phyloP scores from a whole-genome alignment of 306 rosid species.

The Clitoria ternatea region DNA sequence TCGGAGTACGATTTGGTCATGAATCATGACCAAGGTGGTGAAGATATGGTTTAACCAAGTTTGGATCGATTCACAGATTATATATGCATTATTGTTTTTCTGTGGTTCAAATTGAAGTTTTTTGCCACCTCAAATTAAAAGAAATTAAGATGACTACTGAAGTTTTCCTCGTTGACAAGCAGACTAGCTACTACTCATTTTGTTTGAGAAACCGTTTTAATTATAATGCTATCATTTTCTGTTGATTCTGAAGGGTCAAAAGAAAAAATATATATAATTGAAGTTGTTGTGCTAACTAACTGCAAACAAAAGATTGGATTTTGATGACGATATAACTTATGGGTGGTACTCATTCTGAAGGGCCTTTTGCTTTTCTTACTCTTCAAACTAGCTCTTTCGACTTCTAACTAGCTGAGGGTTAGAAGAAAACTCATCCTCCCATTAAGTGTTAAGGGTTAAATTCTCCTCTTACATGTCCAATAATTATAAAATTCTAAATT shows the following conservation, averaged over 20 bases:
- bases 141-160: neutral
- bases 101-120: slow-evolving; percentile 25
- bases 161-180: slow-evolving; percentile 6
- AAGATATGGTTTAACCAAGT: slow-evolving; percentile 3
- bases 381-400: too few species aligned
- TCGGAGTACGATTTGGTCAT: slow-evolving; percentile 37
- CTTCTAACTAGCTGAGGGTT: too few species aligned
- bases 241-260: slow-evolving; percentile 17
- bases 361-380: too few species aligned
- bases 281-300: neutral
- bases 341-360: neutral
- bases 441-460: too few species aligned
- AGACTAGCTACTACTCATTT: slow-evolving; percentile 25
- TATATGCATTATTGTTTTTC: slow-evolving; percentile 21
- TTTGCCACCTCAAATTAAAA: neutral
- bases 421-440: too few species aligned
- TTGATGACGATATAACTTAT: neutral
- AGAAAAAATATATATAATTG: neutral
- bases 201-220: slow-evolving; percentile 15
- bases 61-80: slow-evolving; percentile 1
- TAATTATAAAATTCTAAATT: too few species aligned
- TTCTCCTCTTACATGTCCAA: too few species aligned
- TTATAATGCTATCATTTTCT: slow-evolving; percentile 17
- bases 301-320: slow-evolving; percentile 21
- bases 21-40: slow-evolving; percentile 18